These are phyloP conservation scores for Astrothelium subdiscretum DNA, from an alignment of 495 filamentous ascomycete genomes.

Conservation along the genomic window DNA sequence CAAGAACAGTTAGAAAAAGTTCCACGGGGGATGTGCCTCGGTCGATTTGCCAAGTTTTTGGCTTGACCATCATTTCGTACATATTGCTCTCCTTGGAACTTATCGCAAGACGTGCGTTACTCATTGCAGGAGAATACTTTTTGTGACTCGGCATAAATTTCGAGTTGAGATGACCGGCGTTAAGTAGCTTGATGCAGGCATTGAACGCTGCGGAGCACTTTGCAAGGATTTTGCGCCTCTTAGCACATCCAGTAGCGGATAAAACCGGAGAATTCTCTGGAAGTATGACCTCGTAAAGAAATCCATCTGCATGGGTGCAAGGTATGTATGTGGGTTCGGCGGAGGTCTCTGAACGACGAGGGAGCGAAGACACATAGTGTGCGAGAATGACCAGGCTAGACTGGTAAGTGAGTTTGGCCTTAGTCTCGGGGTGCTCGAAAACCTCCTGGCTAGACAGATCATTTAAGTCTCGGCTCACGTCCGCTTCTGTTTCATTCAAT, in stretches of 20 bases:
- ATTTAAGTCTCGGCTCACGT: constrained; percentile 11
- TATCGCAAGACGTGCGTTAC: constrained; percentile 80
- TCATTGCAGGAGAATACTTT: constrained; percentile 68
- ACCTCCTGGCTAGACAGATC: constrained; percentile 25
- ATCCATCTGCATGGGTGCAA: constrained; percentile 44
- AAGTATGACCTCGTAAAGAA: constrained; percentile 69
- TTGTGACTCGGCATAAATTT: constrained; percentile 61
- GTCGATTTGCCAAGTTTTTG: constrained; percentile 56
- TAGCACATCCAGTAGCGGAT: constrained; percentile 48
- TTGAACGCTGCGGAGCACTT: constrained; percentile 88
- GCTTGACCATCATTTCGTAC: constrained; percentile 73
- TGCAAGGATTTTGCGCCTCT: constrained; percentile 58
- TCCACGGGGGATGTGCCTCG: constrained; percentile 38
- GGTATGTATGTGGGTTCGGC: constrained; percentile 54
- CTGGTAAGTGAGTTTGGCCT: constrained; percentile 70
- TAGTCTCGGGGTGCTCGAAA: constrained; percentile 55
- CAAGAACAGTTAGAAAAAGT: constrained; percentile 56
- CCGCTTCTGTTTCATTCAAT: constrained; percentile 48
- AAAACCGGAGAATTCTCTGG: constrained; percentile 65
- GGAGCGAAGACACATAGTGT: constrained; percentile 42
- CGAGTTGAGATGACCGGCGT: constrained; percentile 55
- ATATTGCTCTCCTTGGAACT: constrained; percentile 58
- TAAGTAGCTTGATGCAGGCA: constrained; percentile 59
- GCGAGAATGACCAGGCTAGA: constrained; percentile 56
- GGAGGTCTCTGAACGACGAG: constrained; percentile 45